Evolutionary conservation across 306 rosid species (phyloP).

Genomic region (Myrica gale): DNA sequence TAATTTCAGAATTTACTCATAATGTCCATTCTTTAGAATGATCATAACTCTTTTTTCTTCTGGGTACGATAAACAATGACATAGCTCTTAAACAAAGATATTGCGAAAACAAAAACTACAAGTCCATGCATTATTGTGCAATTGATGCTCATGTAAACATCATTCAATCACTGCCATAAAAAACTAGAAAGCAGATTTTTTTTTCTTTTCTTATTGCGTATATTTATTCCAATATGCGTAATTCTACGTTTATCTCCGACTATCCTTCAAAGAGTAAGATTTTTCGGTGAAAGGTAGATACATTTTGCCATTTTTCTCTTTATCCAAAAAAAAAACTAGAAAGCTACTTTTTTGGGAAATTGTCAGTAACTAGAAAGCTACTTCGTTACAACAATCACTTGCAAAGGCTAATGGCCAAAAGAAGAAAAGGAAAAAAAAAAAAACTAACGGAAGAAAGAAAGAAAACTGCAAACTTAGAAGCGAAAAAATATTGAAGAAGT

Average conservation of each 20-base stretch:
- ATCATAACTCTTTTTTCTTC: too few relatives aligned
- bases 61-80: neutral
- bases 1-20: neutral
- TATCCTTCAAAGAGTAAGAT: neutral
- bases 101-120: neutral
- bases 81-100: neutral
- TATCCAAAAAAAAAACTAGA: too few relatives aligned
- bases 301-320: neutral
- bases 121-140: neutral
- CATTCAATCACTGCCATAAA: neutral
- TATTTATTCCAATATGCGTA: neutral
- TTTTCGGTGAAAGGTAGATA: constrained; percentile 27
- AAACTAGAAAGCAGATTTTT: too few relatives aligned
- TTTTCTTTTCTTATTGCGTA: neutral
- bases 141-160: neutral
- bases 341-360: too few relatives aligned
- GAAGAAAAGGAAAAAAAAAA: too few relatives aligned
- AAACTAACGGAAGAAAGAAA: neutral
- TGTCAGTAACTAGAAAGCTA: too few relatives aligned
- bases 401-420: neutral
- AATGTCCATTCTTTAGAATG: neutral
- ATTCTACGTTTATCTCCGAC: constrained; percentile 30
- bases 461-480: neutral
- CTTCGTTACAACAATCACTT: neutral
- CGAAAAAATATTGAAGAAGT: neutral